Conservation (phyloP, 2,329 filamentous ascomycete genomes). For the Monosporascus sp. region DNA sequence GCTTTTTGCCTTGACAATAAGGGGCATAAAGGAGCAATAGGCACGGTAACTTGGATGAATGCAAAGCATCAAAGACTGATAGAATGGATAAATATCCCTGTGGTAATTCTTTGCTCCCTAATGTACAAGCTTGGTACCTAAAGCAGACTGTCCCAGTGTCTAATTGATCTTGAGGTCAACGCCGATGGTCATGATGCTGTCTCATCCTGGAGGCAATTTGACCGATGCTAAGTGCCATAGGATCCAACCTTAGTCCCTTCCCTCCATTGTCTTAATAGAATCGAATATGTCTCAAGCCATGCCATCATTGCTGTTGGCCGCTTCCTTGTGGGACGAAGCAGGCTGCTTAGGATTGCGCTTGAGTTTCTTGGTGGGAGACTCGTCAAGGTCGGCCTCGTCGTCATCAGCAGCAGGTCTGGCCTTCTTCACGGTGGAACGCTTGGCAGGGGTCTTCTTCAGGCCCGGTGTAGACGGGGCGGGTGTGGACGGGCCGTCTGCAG, state of each 20-base stretch:
- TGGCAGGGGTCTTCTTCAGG: constrained; percentile 3
- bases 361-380: constrained; percentile 11
- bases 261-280: constrained; percentile 1
- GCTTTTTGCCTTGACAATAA: background rate
- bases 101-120: background rate
- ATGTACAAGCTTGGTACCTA: background rate
- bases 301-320: constrained; percentile 8
- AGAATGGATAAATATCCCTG: background rate
- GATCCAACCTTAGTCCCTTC: background rate
- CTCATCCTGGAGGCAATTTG: background rate
- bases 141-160: background rate
- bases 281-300: constrained; percentile 3
- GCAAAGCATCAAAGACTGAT: background rate
- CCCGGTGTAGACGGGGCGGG: background rate
- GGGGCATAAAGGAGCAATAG: background rate
- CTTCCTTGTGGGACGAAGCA: background rate
- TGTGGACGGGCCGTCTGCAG: background rate
- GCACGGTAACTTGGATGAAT: background rate
- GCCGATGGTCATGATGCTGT: background rate
- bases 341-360: constrained; percentile 7
- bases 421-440: constrained; percentile 2
- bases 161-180: background rate
- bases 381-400: constrained; percentile 2
- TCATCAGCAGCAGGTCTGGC: constrained; percentile 3
- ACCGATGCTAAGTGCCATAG: background rate